Percentiles rank a stretch among this genome's conserved stretches.
Evolutionary conservation across 495 filamentous ascomycete genomes (phyloP).

Genomic region (Hypoxylon lienhwacheense): DNA sequence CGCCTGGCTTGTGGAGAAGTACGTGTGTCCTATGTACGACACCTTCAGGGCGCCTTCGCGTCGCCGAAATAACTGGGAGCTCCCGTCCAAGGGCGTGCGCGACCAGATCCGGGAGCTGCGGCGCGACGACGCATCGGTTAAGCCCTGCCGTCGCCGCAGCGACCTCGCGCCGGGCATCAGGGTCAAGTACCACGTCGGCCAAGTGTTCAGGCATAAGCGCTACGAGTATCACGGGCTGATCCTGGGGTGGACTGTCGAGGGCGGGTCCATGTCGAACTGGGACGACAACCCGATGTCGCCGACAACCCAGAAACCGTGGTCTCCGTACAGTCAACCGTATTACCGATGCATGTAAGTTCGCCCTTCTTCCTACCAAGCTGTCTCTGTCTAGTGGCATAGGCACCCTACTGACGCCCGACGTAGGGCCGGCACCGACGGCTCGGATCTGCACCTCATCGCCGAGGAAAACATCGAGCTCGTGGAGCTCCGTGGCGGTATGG

Average conservation of each 20-base stretch:
- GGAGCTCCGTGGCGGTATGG: slow-evolving; percentile 45
- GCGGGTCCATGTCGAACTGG: slow-evolving; percentile 38
- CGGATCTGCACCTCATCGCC: slow-evolving; percentile 71
- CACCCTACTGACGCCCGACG: slow-evolving; percentile 12
- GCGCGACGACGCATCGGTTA: slow-evolving; percentile 24
- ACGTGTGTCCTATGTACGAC: slow-evolving; percentile 62
- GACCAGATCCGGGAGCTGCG: slow-evolving; percentile 39
- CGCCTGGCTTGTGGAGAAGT: slow-evolving; percentile 63
- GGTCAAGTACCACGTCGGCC: slow-evolving; percentile 68
- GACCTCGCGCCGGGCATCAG: slow-evolving; percentile 34
- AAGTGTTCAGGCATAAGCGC: slow-evolving; percentile 79
- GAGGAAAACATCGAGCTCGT: slow-evolving; percentile 82
- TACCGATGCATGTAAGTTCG: slow-evolving; percentile 43
- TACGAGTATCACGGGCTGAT: slow-evolving; percentile 82
- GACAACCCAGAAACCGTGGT: slow-evolving; percentile 22
- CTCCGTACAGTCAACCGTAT: slow-evolving; percentile 36
- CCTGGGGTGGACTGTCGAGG: slow-evolving; percentile 75
- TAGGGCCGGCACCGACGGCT: slow-evolving; percentile 64
- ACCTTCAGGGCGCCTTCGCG: slow-evolving; percentile 33
- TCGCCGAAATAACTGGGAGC: slow-evolving; percentile 31
- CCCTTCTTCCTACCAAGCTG: not conserved
- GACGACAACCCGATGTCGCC: slow-evolving; percentile 18
- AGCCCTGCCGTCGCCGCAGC: slow-evolving; percentile 31
- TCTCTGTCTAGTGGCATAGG: slow-evolving; percentile 5
- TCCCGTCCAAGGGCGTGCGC: slow-evolving; percentile 39